Evolutionary conservation across 441 rosid genomes (phyloP), one percentile per base, ranked within the genome.

Genomic region (Populus trichocarpa): DNA sequence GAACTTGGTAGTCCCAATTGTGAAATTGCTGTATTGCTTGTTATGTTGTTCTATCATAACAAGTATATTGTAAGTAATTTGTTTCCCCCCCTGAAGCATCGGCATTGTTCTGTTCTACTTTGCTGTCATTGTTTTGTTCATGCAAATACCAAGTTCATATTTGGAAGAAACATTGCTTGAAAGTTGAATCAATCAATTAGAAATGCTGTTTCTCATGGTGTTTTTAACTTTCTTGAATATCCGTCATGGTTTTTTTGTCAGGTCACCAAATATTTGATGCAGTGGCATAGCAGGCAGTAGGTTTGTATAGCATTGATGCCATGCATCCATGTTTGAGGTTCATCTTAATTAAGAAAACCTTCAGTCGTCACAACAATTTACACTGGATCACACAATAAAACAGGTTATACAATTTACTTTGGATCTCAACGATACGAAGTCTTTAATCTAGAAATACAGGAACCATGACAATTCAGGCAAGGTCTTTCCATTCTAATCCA

Each of bases 1-100:
- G 70, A 71, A 70, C 79, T 68, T 59, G 75, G 82, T 77, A 64
- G 74, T 22, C 33, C 77, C 73, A 59, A 71, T 77, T 25, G 53
- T 68, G 59, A 67, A 84, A 78, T 59, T n/a, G 11, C 25, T n/a
- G 2, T 59, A n/a, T 59, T 20, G 64, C 25, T 59, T 59, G 10
- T 46, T 46, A 14, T 46, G 57, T 46, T 42, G 53, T 46, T 46
- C 53, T 13, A 46, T 46, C 57, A 46, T 46, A 46, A 4, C 57
- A 46, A 46, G 57, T 46, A 46, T 14, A 46, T 40, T 40, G 63
- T n/a, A 59, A 22, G 28, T 23, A 63, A 10, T 63, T 63, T 63
- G 9, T 10, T 4, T 0, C 3, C 0, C 7, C 28, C 66, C 12
- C 22, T 11, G 66, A 22, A 22, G 66, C 28, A 23, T 61, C 28